Evolutionary conservation across 768 basidiomycete species (phyloP).

Genomic region (Rhodotorula babjevae): DNA sequence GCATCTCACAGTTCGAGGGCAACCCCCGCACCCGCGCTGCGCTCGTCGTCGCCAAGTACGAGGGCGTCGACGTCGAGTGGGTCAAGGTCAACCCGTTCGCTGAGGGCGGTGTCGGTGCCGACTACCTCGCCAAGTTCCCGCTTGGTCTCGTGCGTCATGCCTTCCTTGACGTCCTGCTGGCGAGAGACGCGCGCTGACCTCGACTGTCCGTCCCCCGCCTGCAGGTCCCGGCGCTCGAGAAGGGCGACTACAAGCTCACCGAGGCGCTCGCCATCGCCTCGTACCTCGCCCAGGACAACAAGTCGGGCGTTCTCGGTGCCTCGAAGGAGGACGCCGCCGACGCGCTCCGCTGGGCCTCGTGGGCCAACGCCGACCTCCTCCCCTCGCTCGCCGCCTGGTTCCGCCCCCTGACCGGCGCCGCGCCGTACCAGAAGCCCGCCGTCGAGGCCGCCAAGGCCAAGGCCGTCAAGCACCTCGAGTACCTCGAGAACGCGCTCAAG

Average conservation of each 20-base stretch:
- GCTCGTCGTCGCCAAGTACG: conserved; percentile 38
- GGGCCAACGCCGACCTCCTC: conserved; percentile 45
- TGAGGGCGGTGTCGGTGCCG: conserved; percentile 28
- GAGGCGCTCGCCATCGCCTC: conserved; percentile 73
- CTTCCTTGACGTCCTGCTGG: background rate
- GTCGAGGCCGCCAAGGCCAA: conserved; percentile 43
- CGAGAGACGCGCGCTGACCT: too few species aligned
- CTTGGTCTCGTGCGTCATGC: conserved; percentile 42
- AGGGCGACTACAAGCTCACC: conserved; percentile 71
- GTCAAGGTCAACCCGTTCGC: conserved; percentile 35
- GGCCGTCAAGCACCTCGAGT: conserved; percentile 53
- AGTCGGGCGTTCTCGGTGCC: conserved; percentile 69
- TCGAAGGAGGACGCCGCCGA: conserved; percentile 64
- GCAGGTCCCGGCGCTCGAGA: conserved; percentile 77
- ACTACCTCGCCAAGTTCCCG: conserved; percentile 57
- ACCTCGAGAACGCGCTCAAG: conserved; percentile 68
- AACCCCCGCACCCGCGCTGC: conserved; percentile 34
- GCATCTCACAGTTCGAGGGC: conserved; percentile 11
- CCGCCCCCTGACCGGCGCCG: conserved; percentile 50
- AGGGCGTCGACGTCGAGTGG: conserved; percentile 39
- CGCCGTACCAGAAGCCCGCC: conserved; percentile 73
- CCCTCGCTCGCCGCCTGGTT: conserved; percentile 30
- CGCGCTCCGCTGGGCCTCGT: conserved; percentile 79
- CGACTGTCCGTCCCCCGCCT: too few species aligned
- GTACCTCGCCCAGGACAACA: conserved; percentile 54